phyloP scores from a whole-genome alignment of 768 basidiomycete genomes.

The Porpolomopsis calyptriformis region DNA sequence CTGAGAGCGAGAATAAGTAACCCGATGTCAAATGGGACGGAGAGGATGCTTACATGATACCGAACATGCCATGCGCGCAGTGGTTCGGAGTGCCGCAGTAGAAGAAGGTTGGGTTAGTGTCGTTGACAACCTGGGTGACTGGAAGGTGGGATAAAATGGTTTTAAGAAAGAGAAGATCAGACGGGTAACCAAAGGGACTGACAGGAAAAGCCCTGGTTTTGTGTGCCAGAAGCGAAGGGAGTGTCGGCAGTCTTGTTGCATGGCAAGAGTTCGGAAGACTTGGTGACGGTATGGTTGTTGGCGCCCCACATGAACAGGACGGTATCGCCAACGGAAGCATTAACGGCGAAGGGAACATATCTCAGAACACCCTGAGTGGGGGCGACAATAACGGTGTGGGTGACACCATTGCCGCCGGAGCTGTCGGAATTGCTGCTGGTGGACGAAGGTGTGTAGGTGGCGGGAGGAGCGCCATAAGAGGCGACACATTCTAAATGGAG shows the following conservation, averaged over 20 bases:
- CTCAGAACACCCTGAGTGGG: slow-evolving; percentile 68
- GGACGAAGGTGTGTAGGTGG: slow-evolving; percentile 26
- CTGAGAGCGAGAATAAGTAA: slow-evolving; percentile 19
- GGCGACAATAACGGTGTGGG: slow-evolving; percentile 70
- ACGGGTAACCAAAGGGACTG: slow-evolving; percentile 16
- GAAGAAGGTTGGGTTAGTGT: slow-evolving; percentile 64
- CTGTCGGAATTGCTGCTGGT: slow-evolving; percentile 23
- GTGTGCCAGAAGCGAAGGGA: slow-evolving; percentile 56
- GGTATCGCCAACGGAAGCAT: slow-evolving; percentile 70
- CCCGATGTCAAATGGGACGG: background rate
- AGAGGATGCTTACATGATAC: slow-evolving; percentile 42
- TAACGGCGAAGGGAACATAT: slow-evolving; percentile 64
- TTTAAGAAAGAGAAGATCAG: background rate
- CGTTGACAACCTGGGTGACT: slow-evolving; percentile 65
- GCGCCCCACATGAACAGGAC: slow-evolving; percentile 70
- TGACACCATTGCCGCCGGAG: slow-evolving; percentile 40
- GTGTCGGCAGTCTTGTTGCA: slow-evolving; percentile 62
- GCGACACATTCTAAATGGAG: slow-evolving; percentile 49
- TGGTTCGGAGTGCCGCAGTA: slow-evolving; percentile 63
- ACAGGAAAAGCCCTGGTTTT: slow-evolving; percentile 56
- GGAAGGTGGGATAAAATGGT: slow-evolving; percentile 16
- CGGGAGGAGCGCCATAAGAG: slow-evolving; percentile 35
- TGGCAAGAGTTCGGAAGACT: slow-evolving; percentile 51
- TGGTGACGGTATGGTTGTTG: slow-evolving; percentile 75
- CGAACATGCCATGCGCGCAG: slow-evolving; percentile 81